Conservation (phyloP, 1,139 yeast genomes). For the Meyerozyma smithsonii region DNA sequence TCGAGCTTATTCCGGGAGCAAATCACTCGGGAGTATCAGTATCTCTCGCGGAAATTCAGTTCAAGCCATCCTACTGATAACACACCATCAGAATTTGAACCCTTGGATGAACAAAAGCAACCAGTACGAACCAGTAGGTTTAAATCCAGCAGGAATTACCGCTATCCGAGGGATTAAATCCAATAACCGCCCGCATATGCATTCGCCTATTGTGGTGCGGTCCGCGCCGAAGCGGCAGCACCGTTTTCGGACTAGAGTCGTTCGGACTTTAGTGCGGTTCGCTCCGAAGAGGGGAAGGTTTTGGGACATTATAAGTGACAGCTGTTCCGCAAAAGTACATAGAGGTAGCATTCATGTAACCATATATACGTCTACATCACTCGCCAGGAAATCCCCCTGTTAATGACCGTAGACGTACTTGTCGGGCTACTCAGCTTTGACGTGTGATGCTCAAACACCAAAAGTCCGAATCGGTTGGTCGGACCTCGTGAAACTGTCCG, state of each 20-base stretch:
- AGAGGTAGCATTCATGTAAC: background rate
- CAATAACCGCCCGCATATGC: background rate
- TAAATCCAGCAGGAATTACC: slow-evolving; percentile 36
- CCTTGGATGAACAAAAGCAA: slow-evolving; percentile 64
- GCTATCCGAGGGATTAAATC: background rate
- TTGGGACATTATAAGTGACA: background rate
- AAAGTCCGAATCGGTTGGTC: background rate
- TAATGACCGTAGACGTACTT: no score
- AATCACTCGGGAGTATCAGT: slow-evolving; percentile 11
- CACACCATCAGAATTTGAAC: slow-evolving; percentile 56
- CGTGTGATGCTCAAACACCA: slow-evolving; percentile 1
- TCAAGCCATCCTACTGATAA: slow-evolving; percentile 42
- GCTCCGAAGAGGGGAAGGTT: slow-evolving; percentile 2
- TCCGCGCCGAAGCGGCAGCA: background rate
- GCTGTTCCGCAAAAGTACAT: background rate
- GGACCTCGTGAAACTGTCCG: background rate
- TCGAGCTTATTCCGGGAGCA: slow-evolving; percentile 16
- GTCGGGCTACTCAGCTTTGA: no score
- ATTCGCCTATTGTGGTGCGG: background rate
- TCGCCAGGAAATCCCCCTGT: no score
- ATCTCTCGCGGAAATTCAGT: slow-evolving; percentile 24
- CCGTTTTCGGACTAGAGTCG: background rate
- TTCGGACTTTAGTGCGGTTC: slow-evolving; percentile 2
- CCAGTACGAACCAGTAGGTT: slow-evolving; percentile 62
- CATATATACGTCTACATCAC: background rate